A percentile compares a stretch with the other conserved stretches of the same genome.
phyloP scores from a whole-genome alignment of 2,329 filamentous ascomycete genomes.

The Fusarium agapanthi region DNA sequence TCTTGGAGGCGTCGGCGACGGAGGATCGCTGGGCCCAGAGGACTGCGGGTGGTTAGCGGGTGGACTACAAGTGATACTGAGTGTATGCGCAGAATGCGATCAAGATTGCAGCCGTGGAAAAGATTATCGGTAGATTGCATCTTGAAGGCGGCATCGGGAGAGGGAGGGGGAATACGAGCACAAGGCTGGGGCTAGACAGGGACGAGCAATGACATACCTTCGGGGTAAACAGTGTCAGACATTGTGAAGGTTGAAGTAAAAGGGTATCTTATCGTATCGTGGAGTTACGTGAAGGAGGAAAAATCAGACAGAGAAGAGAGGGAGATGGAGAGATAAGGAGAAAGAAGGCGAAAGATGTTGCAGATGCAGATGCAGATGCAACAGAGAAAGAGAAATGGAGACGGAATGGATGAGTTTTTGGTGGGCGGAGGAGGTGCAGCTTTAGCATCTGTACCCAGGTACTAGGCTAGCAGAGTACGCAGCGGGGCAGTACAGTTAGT shows the following conservation, averaged over 20 bases:
- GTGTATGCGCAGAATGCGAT: not conserved
- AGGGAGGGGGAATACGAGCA: slow-evolving; percentile 8
- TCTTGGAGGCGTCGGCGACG: slow-evolving; percentile 80
- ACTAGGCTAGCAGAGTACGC: not conserved
- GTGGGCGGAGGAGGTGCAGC: slow-evolving; percentile 39
- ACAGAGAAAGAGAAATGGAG: slow-evolving; percentile 16
- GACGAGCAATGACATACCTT: slow-evolving; percentile 47
- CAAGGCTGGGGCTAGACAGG: slow-evolving; percentile 8
- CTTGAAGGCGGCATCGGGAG: not conserved
- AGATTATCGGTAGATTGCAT: not conserved
- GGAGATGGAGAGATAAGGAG: slow-evolving; percentile 8
- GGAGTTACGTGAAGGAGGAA: slow-evolving; percentile 21
- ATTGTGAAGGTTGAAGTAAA: slow-evolving; percentile 31
- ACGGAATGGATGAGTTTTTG: slow-evolving; percentile 40
- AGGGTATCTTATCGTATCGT: slow-evolving; percentile 42
- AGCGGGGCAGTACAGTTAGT: not conserved
- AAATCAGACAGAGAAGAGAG: slow-evolving; percentile 11
- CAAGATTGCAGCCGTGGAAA: not conserved
- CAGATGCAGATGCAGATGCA: slow-evolving; percentile 33
- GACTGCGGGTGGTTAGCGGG: slow-evolving; percentile 63
- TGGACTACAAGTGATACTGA: not conserved
- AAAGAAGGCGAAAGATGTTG: slow-evolving; percentile 23
- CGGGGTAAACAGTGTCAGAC: slow-evolving; percentile 44
- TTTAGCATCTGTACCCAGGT: slow-evolving; percentile 28
- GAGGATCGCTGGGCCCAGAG: slow-evolving; percentile 98